phyloP scores from a whole-genome alignment of 352 stramenopile genomes.

The Globisporangium perplexum region DNA sequence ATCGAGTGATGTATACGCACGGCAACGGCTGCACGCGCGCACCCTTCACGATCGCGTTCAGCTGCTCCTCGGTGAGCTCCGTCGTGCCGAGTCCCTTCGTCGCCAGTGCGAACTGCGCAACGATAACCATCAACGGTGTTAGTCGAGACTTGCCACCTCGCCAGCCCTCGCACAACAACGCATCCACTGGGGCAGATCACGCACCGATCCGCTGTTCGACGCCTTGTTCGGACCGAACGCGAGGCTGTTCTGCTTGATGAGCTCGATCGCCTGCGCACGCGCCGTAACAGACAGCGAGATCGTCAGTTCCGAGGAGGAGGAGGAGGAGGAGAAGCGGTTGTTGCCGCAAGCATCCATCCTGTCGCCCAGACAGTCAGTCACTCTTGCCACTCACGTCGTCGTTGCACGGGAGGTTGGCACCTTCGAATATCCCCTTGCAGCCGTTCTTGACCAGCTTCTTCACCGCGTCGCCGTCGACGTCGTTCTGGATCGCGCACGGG shows the following conservation, averaged over 20 bases:
- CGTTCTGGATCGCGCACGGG: slow-evolving; percentile 93
- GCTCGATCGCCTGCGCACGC: slow-evolving; percentile 40
- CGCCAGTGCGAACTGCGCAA: slow-evolving; percentile 47
- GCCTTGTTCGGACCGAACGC: slow-evolving; percentile 86
- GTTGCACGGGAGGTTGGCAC: slow-evolving; percentile 79
- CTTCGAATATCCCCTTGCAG: slow-evolving; percentile 87
- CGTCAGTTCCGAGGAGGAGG: not conserved
- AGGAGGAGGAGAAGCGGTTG: no score
- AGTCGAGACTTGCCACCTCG: not conserved
- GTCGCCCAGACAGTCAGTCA: no score
- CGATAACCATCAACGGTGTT: not conserved
- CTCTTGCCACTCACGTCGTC: slow-evolving; percentile 33
- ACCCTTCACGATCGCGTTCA: slow-evolving; percentile 77
- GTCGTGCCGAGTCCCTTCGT: slow-evolving; percentile 52
- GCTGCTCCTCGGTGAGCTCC: slow-evolving; percentile 46
- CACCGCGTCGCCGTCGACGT: slow-evolving; percentile 78
- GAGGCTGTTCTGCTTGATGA: slow-evolving; percentile 81
- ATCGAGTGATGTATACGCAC: not conserved
- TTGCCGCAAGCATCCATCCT: not conserved
- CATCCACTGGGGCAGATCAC: not conserved
- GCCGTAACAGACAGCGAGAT: not conserved
- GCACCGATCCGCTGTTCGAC: slow-evolving; percentile 68
- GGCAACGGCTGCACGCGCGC: not conserved
- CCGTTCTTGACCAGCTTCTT: slow-evolving; percentile 84
- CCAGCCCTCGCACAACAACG: not conserved